Base-by-base conservation (phyloP, 164 flowering plant species). In the Aristolochia fimbriata region DNA sequence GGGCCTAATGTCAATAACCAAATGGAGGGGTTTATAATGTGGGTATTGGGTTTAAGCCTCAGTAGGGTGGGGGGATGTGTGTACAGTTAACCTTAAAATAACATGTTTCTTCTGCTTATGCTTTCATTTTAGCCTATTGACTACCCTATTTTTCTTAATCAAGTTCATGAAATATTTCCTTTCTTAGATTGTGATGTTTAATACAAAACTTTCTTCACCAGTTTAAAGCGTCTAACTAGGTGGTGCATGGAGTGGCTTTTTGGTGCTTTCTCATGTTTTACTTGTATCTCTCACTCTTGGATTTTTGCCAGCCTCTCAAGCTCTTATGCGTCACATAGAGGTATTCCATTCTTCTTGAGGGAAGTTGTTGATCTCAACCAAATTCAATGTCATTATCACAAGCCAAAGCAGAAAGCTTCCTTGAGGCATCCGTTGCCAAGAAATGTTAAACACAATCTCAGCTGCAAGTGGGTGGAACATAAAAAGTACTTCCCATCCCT, bases 301-400 rank as follows among this genome's bases (percentile, higher is more conserved):
- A 46, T 61, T 67, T 47, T 20, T 67, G 74, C 78, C 86, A 88
- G 96, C 66, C 72, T 79, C 59, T 80, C 86, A 62, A 68, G 74
- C 69, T 73, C 77, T 57, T 66, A 81, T 71, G 27, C 66, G 65
- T 62, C 84, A 22, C 66, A 43, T 41, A 76, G 69, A 65, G 62
- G 81, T 54, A 54, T 60, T 59, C 61, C 52, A 56, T 61, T 66
- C 60, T 67, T 71, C 50, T 75, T 71, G 62, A 70, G 62, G 71
- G 65, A 70, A 51, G 75, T 59, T 46, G 64, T 67, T 61, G 66
- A 69, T 27, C 66, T 74, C 46, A 76, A 77, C 65, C 65, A 56
- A 24, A 37, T 69, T 50, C 52, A 74, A 53, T 71, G 61, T 65
- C 65, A 59, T 16, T 74, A 74, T 66, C 65, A 82, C 50, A 70